Base-by-base conservation (phyloP, 768 basidiomycete species). In the Trametes cingulata region DNA sequence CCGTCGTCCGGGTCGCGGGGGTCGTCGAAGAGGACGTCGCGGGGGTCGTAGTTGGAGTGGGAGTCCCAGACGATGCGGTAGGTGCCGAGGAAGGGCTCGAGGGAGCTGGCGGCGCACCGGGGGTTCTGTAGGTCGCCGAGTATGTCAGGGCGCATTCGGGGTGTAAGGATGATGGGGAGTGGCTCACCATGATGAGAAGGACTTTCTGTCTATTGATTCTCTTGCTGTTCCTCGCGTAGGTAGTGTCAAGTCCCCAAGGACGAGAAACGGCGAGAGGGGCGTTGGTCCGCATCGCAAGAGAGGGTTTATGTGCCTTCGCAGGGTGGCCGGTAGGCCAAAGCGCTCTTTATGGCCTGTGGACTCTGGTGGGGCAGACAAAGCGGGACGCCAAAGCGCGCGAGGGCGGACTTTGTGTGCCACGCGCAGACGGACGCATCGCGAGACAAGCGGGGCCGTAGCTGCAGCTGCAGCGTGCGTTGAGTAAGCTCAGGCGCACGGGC, bases 51-150 rank as follows among this genome's bases (percentile, higher is more conserved):
- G 54, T 52, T 46, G 49, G 54, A 61, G 42, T 56, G 49, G 36
- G 60, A 61, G 60, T 61, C 60, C 60, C 60, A 61, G 25, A 61
- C 60, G 60, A 61, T 61, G 60, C 42, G 54, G 55, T 61, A 61
- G n/a, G 54, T 52, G 49, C 60, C 60, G 55, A 61, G 60, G 55
- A 56, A 61, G 17, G 60, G 60, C 45, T 61, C 60, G 37, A 61
- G 49, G 13, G 60, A 52, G 49, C 25, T 52, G 0, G 43, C 19
- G 14, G 46, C 19, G 48, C 43, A 47, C 37, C 36, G 33, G 48
- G 39, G 7, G 39, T 39, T 61, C 60, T 61, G 60, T 40, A 15
- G 29, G 43, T 27, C 22, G 46, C 35, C 46, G 54, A 43, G 19
- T 7, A 13, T 36, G 42, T 37, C 19, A 33, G 53, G 19, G 22